Evolutionary conservation across 352 stramenopile species (phyloP), one percentile per base, ranked within the genome.

Genomic region (Phytophthora capsici): DNA sequence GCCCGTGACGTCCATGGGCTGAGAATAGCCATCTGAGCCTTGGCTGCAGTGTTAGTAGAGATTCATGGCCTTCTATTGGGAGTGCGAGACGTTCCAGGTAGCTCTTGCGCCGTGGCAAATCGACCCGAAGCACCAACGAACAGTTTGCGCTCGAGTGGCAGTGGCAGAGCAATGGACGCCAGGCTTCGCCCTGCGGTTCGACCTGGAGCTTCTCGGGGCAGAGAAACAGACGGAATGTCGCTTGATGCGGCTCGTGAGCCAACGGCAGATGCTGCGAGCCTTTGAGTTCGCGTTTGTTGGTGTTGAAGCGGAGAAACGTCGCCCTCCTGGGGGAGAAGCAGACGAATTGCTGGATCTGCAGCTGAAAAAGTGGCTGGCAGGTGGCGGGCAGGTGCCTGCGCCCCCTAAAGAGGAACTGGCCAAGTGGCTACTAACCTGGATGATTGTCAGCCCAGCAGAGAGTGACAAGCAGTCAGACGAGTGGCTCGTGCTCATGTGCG

Each of bases 401-500:
- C 84, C 80, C 5, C 57, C 70, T 14, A 77, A 75, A 34, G 70
- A 87, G 28, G 72, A 91, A 26, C 71, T 89, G 30, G 71, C 71
- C 12, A 46, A 54, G 23, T 93, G 84, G 82, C 61, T 93, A 56
- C 74, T 93, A 28, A 58, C 69, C 16, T 80, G 82, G 38, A 82
- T 89, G 74, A 9, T 75, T 25, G 13, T 75, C 38, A 40, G 43
- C 1, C 44, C 63, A 2, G 38, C 46, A 38, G 40, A 66, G 14
- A 38, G 41, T 28, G 51, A 58, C 28, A 47, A 59, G 36, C 17
- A 63, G n/a, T 3, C 45, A 58, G 41, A 53, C 30, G 62, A 67
- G 13, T 72, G 67, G 67, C 2, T 64, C 4, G 67, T 75, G 30
- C 53, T 65, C 14, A 37, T 75, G 43, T 71, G 61, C 41, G 66